These are phyloP conservation scores for Hagleromyces aurorensis DNA, from an alignment of 805 yeast species.

Conservation along the genomic window DNA sequence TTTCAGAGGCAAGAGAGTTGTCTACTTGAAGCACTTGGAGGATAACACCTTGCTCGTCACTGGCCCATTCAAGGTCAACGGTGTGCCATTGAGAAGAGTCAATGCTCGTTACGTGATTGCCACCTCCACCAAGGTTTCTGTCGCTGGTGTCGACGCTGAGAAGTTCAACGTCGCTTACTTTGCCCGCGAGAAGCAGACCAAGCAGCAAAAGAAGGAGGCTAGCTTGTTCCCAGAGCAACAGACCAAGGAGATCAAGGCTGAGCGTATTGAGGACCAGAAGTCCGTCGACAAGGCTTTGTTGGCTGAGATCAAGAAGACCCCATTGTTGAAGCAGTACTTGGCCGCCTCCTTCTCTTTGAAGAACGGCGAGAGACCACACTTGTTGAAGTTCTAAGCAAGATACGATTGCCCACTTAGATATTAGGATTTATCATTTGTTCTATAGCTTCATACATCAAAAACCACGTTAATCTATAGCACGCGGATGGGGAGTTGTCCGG, in stretches of 20 bases:
- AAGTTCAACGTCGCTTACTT: conserved; percentile 93
- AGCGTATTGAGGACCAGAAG: conserved; percentile 96
- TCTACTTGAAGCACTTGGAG: conserved; percentile 91
- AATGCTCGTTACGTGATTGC: conserved; percentile 98
- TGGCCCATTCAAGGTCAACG: conserved; percentile 99
- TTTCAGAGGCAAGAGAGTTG: conserved; percentile 99
- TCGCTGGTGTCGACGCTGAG: conserved; percentile 73
- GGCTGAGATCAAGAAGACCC: conserved; percentile 93
- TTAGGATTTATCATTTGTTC: no score
- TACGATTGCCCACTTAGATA: no score
- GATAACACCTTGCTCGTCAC: conserved; percentile 96
- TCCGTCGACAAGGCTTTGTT: conserved; percentile 85
- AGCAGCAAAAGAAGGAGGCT: conserved; percentile 80
- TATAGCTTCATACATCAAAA: no score
- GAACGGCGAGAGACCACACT: conserved; percentile 98
- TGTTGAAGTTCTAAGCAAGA: conserved; percentile 84
- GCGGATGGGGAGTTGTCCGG: no score
- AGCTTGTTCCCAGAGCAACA: conserved; percentile 78
- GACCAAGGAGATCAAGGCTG: conserved; percentile 84
- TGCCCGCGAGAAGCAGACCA: conserved; percentile 86
- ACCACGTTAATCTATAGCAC: no score
- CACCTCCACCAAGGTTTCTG: conserved; percentile 86
- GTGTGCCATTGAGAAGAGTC: conserved; percentile 99
- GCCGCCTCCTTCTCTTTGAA: conserved; percentile 92
- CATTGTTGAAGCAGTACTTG: conserved; percentile 93